These are phyloP conservation scores for Sporothrix sp. DNA, from an alignment of 2,329 filamentous ascomycete genomes.

Conservation along the genomic window DNA sequence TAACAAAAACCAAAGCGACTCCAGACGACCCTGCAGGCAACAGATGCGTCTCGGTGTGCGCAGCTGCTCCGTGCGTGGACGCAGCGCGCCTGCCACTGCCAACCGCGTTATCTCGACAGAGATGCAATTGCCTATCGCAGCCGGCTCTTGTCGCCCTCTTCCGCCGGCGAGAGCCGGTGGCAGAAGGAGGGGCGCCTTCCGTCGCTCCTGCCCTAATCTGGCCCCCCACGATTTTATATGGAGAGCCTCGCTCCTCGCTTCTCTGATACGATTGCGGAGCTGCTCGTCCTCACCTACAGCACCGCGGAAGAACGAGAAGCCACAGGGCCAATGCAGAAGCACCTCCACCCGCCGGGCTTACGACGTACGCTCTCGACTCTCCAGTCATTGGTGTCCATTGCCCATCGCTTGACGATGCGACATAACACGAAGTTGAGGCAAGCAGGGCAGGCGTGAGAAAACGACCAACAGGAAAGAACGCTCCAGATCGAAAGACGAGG, in stretches of 20 bases:
- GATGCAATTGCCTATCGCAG: slow-evolving; percentile 1
- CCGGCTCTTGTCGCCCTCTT: neutral
- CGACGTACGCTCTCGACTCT: too few relatives aligned
- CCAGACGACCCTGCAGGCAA: neutral
- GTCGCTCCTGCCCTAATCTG: neutral
- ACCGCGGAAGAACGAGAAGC: too few relatives aligned
- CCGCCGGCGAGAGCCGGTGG: neutral
- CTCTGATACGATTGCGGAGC: slow-evolving; percentile 1
- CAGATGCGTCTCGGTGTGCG: neutral
- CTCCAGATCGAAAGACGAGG: too few relatives aligned
- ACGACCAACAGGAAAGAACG: neutral
- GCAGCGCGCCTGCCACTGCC: neutral
- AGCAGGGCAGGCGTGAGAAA: neutral
- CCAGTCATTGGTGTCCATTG: too few relatives aligned
- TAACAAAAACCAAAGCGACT: too few relatives aligned
- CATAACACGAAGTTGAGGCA: too few relatives aligned
- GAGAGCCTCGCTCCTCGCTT: neutral
- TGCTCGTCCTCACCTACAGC: too few relatives aligned
- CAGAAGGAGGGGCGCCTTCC: neutral
- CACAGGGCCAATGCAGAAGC: too few relatives aligned
- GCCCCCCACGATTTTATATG: slow-evolving; percentile 1
- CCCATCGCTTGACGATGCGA: too few relatives aligned
- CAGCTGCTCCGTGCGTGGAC: neutral
- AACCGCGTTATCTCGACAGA: neutral
- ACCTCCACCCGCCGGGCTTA: too few relatives aligned